Evolutionary conservation across 2,329 filamentous ascomycete genomes (phyloP).

Genomic region (Stachybotrys chartarum): DNA sequence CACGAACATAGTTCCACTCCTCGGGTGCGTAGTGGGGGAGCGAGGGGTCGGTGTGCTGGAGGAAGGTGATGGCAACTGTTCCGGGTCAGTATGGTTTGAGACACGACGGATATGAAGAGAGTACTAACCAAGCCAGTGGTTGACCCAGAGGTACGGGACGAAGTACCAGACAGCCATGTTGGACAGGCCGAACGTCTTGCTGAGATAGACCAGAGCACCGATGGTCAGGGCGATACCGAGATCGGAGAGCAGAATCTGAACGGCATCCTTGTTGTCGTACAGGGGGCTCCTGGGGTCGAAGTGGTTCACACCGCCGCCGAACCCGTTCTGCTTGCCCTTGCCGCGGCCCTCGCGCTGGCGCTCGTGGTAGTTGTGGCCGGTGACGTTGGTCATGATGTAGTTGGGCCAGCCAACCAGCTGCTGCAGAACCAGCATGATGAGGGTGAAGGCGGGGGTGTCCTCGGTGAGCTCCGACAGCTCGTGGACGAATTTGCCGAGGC

Average conservation of each 20-base stretch:
- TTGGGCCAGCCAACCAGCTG: conserved; percentile 90
- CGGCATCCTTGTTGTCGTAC: conserved; percentile 85
- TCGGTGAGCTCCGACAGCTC: conserved; percentile 86
- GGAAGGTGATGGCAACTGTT: conserved; percentile 88
- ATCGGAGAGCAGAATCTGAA: conserved; percentile 81
- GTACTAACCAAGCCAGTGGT: conserved; percentile 92
- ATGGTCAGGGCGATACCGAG: conserved; percentile 64
- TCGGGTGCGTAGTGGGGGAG: conserved; percentile 86
- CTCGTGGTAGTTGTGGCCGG: conserved; percentile 92
- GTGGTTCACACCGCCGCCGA: conserved; percentile 81
- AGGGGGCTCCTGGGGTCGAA: conserved; percentile 83
- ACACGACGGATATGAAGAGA: not conserved
- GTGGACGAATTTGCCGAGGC: conserved; percentile 66
- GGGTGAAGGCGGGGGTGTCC: conserved; percentile 84
- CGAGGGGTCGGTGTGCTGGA: conserved; percentile 92
- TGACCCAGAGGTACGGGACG: conserved; percentile 92
- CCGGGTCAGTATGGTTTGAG: conserved; percentile 15
- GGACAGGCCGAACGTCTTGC: conserved; percentile 70
- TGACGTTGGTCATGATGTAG: conserved; percentile 88
- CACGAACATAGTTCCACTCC: conserved; percentile 88
- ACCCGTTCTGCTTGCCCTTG: conserved; percentile 83
- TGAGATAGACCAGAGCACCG: conserved; percentile 58
- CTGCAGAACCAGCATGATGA: conserved; percentile 67
- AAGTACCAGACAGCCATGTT: conserved; percentile 96
- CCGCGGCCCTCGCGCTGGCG: conserved; percentile 89